Evolutionary conservation across 2,329 filamentous ascomycete species (phyloP).

Genomic region (Scytalidium lignicola): DNA sequence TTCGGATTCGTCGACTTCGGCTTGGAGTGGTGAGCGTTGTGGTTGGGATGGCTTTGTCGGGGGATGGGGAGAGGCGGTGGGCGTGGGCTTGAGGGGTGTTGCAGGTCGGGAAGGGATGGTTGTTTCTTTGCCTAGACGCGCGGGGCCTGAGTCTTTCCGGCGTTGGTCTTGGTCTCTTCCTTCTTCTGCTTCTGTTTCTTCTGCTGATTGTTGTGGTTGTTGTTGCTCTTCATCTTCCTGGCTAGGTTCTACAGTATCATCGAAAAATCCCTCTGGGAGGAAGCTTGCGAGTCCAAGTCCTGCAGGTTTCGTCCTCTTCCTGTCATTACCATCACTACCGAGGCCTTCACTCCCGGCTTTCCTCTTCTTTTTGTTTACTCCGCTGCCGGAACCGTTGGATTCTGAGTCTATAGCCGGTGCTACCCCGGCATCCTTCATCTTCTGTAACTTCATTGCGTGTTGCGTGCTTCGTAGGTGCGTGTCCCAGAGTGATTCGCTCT

Average conservation of each 20-base stretch:
- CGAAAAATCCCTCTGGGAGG: constrained; percentile 27
- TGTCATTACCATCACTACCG: constrained; percentile 34
- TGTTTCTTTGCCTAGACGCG: constrained; percentile 28
- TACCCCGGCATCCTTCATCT: constrained; percentile 12
- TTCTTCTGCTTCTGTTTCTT: constrained; percentile 34
- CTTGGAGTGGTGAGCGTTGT: constrained; percentile 10
- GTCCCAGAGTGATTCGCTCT: constrained; percentile 64
- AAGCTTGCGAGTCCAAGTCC: constrained; percentile 21
- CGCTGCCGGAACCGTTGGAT: background rate
- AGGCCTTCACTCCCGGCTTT: constrained; percentile 34
- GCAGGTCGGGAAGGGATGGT: constrained; percentile 57
- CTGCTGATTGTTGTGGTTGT: too few species aligned
- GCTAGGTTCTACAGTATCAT: constrained; percentile 14
- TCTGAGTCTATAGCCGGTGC: constrained; percentile 1
- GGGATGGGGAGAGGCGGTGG: constrained; percentile 15
- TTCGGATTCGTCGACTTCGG: constrained; percentile 66
- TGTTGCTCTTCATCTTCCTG: constrained; percentile 1
- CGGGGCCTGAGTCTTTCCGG: background rate
- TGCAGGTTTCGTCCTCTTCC: constrained; percentile 39
- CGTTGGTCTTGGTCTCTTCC: background rate
- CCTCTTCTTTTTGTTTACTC: constrained; percentile 40
- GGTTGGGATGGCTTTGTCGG: too few species aligned
- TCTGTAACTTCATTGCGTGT: constrained; percentile 35
- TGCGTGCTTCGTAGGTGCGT: constrained; percentile 47
- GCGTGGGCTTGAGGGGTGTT: constrained; percentile 40